Conservation (phyloP, 805 yeast genomes). For the Kazachstania taianensis region DNA sequence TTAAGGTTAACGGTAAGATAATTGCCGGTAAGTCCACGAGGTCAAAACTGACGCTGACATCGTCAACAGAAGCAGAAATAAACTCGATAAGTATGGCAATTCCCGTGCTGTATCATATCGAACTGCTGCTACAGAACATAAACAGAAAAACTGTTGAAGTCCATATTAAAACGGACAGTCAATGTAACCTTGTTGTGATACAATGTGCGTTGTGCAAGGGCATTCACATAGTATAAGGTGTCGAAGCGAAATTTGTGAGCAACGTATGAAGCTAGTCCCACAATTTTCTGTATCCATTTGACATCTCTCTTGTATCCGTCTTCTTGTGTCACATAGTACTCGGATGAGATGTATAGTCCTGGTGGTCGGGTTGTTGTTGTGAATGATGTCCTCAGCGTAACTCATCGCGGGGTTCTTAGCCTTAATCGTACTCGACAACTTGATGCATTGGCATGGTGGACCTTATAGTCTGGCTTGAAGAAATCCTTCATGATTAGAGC, state of each 20-base stretch:
- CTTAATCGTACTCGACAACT: too few relatives aligned
- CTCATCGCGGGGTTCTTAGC: too few relatives aligned
- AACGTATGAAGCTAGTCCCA: slow-evolving; percentile 8
- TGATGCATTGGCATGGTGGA: too few relatives aligned
- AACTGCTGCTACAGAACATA: too few relatives aligned
- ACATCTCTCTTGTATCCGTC: slow-evolving; percentile 3
- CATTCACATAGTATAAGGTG: slow-evolving; percentile 8
- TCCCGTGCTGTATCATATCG: neutral
- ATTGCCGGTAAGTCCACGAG: slow-evolving; percentile 3
- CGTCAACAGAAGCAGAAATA: slow-evolving; percentile 4
- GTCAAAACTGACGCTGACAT: neutral
- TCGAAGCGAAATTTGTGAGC: slow-evolving; percentile 7
- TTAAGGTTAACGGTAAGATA: neutral
- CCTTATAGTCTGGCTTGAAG: too few relatives aligned
- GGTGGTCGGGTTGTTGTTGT: too few relatives aligned
- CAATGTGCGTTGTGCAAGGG: slow-evolving; percentile 5
- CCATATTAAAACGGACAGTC: neutral
- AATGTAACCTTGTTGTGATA: too few relatives aligned
- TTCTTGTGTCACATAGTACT: too few relatives aligned
- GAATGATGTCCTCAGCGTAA: too few relatives aligned
- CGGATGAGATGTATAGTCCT: too few relatives aligned
- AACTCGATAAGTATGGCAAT: neutral
- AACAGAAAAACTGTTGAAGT: neutral
- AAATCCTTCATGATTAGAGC: too few relatives aligned
- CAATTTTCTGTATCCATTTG: slow-evolving; percentile 4